Evolutionary conservation across 805 yeast species (phyloP).

Genomic region (Metschnikowia bowlesiae): DNA sequence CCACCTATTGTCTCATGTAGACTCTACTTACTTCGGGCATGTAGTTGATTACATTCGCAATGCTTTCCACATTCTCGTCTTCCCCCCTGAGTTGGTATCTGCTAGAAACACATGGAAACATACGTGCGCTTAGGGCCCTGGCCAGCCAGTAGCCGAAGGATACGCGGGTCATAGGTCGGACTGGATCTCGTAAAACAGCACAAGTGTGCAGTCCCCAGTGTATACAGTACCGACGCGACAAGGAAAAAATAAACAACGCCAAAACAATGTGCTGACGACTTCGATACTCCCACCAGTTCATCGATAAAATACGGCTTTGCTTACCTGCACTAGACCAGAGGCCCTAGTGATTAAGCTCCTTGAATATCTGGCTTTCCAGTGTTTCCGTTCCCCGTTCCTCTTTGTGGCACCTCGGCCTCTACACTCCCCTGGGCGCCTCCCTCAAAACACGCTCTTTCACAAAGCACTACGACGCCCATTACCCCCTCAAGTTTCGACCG

Average conservation of each 20-base stretch:
- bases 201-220: background rate
- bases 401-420: background rate
- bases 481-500: background rate
- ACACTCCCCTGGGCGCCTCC: background rate
- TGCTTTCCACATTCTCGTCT: background rate
- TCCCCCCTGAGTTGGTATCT: background rate
- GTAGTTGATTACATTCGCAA: background rate
- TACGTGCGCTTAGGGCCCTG: too few relatives aligned
- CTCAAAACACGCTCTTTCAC: background rate
- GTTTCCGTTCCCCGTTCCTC: background rate
- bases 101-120: background rate
- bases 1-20: background rate
- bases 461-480: background rate
- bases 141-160: background rate
- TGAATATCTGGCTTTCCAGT: too few relatives aligned
- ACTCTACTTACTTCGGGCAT: background rate
- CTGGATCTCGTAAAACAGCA: background rate
- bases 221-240: slow-evolving; percentile 2
- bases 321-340: background rate
- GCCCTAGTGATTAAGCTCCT: background rate
- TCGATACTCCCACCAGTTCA: background rate
- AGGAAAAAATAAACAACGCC: slow-evolving; percentile 2
- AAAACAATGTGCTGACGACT: slow-evolving; percentile 1
- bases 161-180: background rate
- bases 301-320: background rate